phyloP scores from a whole-genome alignment of 1,284 basidiomycete genomes.

The Exobasidium rhododendri region DNA sequence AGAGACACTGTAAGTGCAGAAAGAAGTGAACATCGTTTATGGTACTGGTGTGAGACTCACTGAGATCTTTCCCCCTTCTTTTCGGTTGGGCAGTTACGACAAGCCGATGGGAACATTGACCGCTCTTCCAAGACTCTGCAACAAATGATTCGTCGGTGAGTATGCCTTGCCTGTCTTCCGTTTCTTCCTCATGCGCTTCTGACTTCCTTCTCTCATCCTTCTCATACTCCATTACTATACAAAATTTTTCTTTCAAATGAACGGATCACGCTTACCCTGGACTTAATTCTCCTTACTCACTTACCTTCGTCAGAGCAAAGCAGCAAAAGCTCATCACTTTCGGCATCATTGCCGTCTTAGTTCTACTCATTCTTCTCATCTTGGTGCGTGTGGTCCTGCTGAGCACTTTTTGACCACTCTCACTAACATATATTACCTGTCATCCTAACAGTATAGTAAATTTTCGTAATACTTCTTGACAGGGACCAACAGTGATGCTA shows the following conservation, averaged over 20 bases:
- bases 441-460: background rate
- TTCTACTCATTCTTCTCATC: slow-evolving; percentile 53
- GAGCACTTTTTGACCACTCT: background rate
- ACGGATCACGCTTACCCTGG: slow-evolving; percentile 15
- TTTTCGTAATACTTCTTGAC: background rate
- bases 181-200: background rate
- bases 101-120: slow-evolving; percentile 63
- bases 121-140: slow-evolving; percentile 62
- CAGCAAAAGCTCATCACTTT: slow-evolving; percentile 52
- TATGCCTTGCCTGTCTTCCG: slow-evolving; percentile 10
- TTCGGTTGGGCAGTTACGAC: slow-evolving; percentile 57
- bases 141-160: slow-evolving; percentile 65
- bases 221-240: slow-evolving; percentile 2
- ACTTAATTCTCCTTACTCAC: too few relatives aligned
- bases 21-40: too few relatives aligned
- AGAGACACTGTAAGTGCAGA: slow-evolving; percentile 72
- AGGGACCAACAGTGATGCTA: background rate
- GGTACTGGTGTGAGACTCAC: background rate
- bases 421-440: background rate
- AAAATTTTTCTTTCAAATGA: slow-evolving; percentile 1
- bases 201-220: background rate
- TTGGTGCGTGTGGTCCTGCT: slow-evolving; percentile 17
- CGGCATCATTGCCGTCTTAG: slow-evolving; percentile 49
- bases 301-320: slow-evolving; percentile 43
- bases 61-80: background rate